phyloP scores from a whole-genome alignment of 1,139 yeast genomes.

The Geotrichum citri-aurantii region DNA sequence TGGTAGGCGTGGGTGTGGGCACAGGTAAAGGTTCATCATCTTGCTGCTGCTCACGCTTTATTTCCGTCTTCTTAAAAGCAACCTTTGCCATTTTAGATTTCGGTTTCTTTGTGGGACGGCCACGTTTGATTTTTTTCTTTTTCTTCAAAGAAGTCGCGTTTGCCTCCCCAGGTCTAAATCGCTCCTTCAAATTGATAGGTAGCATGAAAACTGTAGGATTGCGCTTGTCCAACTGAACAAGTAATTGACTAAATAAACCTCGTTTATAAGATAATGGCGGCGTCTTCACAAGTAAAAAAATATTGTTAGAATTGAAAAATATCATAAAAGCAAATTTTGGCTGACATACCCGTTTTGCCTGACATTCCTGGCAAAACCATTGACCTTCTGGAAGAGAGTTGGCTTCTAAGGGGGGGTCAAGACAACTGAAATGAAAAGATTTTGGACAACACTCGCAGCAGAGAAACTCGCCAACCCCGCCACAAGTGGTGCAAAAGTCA shows the following conservation, averaged over 20 bases:
- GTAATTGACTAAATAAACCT: conserved; percentile 56
- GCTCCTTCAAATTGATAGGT: conserved; percentile 63
- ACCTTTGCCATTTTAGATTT: conserved; percentile 22
- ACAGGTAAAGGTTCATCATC: not conserved
- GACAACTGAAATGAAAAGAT: conserved; percentile 86
- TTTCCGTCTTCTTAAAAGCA: conserved; percentile 47
- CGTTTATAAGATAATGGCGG: conserved; percentile 34
- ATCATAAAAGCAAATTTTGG: not conserved
- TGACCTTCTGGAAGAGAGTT: conserved; percentile 73
- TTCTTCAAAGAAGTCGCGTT: conserved; percentile 68
- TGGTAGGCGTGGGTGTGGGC: not conserved
- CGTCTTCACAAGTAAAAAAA: conserved; percentile 17
- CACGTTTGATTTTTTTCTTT: conserved; percentile 37
- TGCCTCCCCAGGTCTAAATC: conserved; percentile 56
- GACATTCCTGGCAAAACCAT: conserved; percentile 84
- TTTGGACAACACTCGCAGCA: conserved; percentile 93
- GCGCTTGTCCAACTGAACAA: conserved; percentile 50
- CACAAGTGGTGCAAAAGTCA: conserved; percentile 85
- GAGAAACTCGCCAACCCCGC: conserved; percentile 78
- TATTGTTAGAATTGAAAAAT: not conserved
- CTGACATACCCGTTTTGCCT: conserved; percentile 21
- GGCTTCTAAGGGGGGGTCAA: conserved; percentile 82
- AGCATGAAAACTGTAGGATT: conserved; percentile 70
- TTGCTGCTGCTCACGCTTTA: conserved; percentile 23
- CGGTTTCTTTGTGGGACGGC: conserved; percentile 23